phyloP scores from a whole-genome alignment of 2,329 filamentous ascomycete species.

The Talaromyces sp. region DNA sequence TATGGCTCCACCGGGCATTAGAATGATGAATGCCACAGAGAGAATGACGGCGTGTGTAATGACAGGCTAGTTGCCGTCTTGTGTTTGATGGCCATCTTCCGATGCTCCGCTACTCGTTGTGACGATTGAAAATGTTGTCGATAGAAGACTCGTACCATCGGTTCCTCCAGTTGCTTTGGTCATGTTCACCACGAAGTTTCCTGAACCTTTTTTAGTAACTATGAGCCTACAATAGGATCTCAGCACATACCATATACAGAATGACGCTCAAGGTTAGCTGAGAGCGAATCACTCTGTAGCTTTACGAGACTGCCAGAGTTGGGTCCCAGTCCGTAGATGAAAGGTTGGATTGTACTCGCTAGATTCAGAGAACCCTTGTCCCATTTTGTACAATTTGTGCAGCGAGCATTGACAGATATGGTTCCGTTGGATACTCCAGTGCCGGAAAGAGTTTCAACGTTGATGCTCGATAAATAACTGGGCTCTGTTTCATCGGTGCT shows the following conservation, averaged over 20 bases:
- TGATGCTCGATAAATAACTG: slow-evolving; percentile 17
- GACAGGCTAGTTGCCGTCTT: slow-evolving; percentile 20
- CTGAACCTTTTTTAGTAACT: neutral
- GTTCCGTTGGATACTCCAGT: slow-evolving; percentile 16
- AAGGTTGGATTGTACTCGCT: slow-evolving; percentile 17
- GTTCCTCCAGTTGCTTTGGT: slow-evolving; percentile 19
- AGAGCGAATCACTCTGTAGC: slow-evolving; percentile 18
- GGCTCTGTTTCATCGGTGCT: slow-evolving; percentile 20
- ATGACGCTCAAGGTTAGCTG: slow-evolving; percentile 19
- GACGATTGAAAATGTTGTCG: slow-evolving; percentile 13
- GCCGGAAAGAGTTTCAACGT: slow-evolving; percentile 16
- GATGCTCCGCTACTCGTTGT: slow-evolving; percentile 14
- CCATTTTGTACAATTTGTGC: slow-evolving; percentile 19
- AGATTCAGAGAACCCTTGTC: slow-evolving; percentile 17
- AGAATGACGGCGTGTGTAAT: slow-evolving; percentile 18
- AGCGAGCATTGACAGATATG: slow-evolving; percentile 19
- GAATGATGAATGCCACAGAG: slow-evolving; percentile 19
- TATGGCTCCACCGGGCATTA: slow-evolving; percentile 19
- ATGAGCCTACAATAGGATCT: neutral
- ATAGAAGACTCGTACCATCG: slow-evolving; percentile 7
- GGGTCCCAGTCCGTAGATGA: slow-evolving; percentile 20
- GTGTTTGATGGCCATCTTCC: slow-evolving; percentile 3
- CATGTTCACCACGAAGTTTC: slow-evolving; percentile 19
- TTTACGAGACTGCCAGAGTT: slow-evolving; percentile 2
- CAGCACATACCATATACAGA: slow-evolving; percentile 18